Conservation (phyloP, 2,329 filamentous ascomycete genomes). For the Pseudofabraea citricarpa region DNA sequence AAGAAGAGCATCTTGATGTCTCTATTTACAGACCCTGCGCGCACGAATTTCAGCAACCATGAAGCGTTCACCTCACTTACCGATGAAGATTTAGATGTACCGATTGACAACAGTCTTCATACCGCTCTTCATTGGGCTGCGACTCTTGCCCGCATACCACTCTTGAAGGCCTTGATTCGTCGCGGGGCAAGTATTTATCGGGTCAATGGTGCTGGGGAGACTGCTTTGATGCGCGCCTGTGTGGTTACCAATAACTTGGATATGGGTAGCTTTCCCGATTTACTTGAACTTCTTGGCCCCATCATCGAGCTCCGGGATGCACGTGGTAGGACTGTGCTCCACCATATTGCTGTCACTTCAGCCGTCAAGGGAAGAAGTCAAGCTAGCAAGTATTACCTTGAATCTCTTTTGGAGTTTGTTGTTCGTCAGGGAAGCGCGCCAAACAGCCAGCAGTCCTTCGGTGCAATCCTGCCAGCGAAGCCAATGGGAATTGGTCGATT, state of each 20-base stretch:
- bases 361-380: slow-evolving; percentile 90
- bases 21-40: slow-evolving; percentile 71
- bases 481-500: slow-evolving; percentile 82
- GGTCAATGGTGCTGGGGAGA: slow-evolving; percentile 86
- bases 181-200: slow-evolving; percentile 84
- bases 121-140: slow-evolving; percentile 96
- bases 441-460: slow-evolving; percentile 41
- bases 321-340: slow-evolving; percentile 84
- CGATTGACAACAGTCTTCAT: slow-evolving; percentile 83
- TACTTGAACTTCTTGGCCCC: slow-evolving; percentile 81
- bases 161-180: slow-evolving; percentile 75
- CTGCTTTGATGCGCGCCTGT: slow-evolving; percentile 87
- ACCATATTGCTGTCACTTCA: slow-evolving; percentile 94
- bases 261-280: slow-evolving; percentile 80
- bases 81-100: slow-evolving; percentile 81
- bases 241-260: slow-evolving; percentile 93
- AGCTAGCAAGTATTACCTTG: slow-evolving; percentile 92
- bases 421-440: slow-evolving; percentile 74
- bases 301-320: slow-evolving; percentile 89
- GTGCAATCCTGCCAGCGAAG: slow-evolving; percentile 10
- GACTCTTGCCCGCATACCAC: slow-evolving; percentile 78
- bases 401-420: slow-evolving; percentile 90
- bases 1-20: slow-evolving; percentile 80
- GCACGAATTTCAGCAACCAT: slow-evolving; percentile 67
- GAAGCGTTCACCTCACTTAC: slow-evolving; percentile 73